Base-by-base conservation (phyloP, 495 filamentous ascomycete genomes). In the Trichoderma orchidacearum region DNA sequence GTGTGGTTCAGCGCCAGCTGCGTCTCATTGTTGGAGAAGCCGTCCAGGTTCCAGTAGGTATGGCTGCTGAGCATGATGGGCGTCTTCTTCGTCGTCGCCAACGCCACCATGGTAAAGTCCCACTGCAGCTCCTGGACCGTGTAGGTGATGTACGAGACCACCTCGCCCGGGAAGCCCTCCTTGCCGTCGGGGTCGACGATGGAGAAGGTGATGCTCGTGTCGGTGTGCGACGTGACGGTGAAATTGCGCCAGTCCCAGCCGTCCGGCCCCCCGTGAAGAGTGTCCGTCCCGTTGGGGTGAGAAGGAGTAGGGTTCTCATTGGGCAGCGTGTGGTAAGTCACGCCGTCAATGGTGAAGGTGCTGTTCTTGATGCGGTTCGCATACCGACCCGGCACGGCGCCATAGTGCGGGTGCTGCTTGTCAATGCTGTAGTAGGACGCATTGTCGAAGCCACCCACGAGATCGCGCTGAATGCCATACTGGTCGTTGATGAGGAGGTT, bases 11-110 rank as follows among this genome's bases (percentile, higher is more conserved):
- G 73, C 25, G 82, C 75, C 6, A 72, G 77, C 15, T 76, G 64
- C 3, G 84, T 83, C 63, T 84, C 72, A 29, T 74, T 72, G 64
- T 81, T 80, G 57, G 74, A 70, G 66, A 90, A 95, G 9, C 82
- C 89, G 65, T 91, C 88, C 55, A 95, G 73, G 69, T 94, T 93
- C 87, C 88, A 95, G 73, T 94, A 95, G 51, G 86, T 81, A 60
- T 81, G 78, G 51, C 74, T 79, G 58, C 68, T 77, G 32, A 86
- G 70, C 83, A 86, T 85, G 60, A 86, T 85, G 30, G 83, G 82
- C 27, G 83, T 85, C 59, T 75, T 77, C 63, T 79, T 78, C 3
- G 75, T 78, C 0, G 75, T 81, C 3, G 77, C 66, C 32, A 79
- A 61, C 27, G 77, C 78, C 0, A 75, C 65, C 70, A 81, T 80